These are phyloP conservation scores for Leccinum fuscescens DNA, from an alignment of 1,284 basidiomycete species.

Conservation along the genomic window DNA sequence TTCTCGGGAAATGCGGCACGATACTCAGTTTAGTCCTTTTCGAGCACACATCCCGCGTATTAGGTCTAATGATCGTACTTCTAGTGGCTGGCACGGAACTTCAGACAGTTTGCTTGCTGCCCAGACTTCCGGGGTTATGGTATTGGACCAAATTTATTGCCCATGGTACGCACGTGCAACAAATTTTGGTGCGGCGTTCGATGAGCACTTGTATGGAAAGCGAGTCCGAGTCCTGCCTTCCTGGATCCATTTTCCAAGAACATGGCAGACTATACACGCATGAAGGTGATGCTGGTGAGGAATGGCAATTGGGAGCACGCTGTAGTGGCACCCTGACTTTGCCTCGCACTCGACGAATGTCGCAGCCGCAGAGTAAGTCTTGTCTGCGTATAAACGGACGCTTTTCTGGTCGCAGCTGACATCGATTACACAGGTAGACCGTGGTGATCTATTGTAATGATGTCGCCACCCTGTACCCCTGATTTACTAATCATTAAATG, in stretches of 20 bases:
- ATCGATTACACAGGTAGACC: constrained; percentile 8
- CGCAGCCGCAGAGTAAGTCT: not conserved
- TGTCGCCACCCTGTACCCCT: constrained; percentile 19
- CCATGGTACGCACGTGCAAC: constrained; percentile 38
- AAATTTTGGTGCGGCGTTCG: constrained; percentile 58
- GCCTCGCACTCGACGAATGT: not conserved
- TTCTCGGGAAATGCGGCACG: constrained; percentile 27
- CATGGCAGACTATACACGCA: constrained; percentile 51
- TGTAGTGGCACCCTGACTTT: not conserved
- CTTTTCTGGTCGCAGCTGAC: constrained; percentile 12
- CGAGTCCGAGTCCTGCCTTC: constrained; percentile 42
- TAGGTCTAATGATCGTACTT: constrained; percentile 6
- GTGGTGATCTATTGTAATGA: constrained; percentile 4
- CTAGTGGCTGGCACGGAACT: constrained; percentile 22
- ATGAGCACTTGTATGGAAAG: constrained; percentile 50
- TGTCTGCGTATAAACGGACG: not conserved
- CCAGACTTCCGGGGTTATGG: constrained; percentile 46
- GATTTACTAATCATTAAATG: constrained; percentile 3
- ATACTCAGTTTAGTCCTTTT: constrained; percentile 54
- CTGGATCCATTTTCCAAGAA: constrained; percentile 54
- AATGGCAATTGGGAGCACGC: constrained; percentile 1
- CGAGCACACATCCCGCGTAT: constrained; percentile 41
- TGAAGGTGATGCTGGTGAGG: constrained; percentile 37
- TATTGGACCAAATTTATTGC: constrained; percentile 50
- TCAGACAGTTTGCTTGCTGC: constrained; percentile 61